phyloP scores from a whole-genome alignment of 768 basidiomycete species.

The Boletus eberwhitei region DNA sequence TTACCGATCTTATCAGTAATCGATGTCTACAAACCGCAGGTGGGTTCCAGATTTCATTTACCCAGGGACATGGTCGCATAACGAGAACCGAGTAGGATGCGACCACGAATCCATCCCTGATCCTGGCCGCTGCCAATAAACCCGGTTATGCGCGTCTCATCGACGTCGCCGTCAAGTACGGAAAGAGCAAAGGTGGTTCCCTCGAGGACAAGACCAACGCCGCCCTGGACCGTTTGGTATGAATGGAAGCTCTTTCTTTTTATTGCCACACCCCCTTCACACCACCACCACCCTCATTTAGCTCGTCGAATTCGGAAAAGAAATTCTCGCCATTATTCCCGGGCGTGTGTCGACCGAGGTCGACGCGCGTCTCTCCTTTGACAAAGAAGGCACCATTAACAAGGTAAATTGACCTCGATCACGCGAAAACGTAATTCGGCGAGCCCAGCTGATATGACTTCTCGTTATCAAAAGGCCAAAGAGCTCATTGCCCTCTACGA shows the following conservation, averaged over 20 bases:
- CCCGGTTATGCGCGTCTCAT: conserved; percentile 80
- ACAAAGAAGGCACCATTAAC: conserved; percentile 87
- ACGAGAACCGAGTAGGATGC: conserved; percentile 63
- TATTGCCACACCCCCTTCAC: conserved; percentile 9
- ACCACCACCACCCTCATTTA: conserved; percentile 32
- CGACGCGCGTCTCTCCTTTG: conserved; percentile 95
- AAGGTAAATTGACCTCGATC: conserved; percentile 50
- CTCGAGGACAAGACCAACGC: conserved; percentile 71
- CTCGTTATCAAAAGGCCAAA: conserved; percentile 52
- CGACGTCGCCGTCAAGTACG: conserved; percentile 68
- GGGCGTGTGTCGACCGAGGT: conserved; percentile 99
- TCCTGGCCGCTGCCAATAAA: conserved; percentile 91
- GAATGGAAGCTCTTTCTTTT: conserved; percentile 30
- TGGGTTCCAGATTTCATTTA: conserved; percentile 30
- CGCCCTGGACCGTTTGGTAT: conserved; percentile 86
- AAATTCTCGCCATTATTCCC: conserved; percentile 92
- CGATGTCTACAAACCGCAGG: conserved; percentile 94
- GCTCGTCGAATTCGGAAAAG: conserved; percentile 97
- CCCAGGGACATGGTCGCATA: conserved; percentile 1
- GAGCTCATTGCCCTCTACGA: conserved; percentile 93
- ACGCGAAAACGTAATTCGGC: conserved; percentile 22
- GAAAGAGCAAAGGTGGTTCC: conserved; percentile 77
- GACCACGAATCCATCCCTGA: conserved; percentile 95
- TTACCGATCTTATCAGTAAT: conserved; percentile 68
- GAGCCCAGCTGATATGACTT: conserved; percentile 9